Base-by-base conservation (phyloP, 352 stramenopile genomes). In the Pythium scleroteichum region DNA sequence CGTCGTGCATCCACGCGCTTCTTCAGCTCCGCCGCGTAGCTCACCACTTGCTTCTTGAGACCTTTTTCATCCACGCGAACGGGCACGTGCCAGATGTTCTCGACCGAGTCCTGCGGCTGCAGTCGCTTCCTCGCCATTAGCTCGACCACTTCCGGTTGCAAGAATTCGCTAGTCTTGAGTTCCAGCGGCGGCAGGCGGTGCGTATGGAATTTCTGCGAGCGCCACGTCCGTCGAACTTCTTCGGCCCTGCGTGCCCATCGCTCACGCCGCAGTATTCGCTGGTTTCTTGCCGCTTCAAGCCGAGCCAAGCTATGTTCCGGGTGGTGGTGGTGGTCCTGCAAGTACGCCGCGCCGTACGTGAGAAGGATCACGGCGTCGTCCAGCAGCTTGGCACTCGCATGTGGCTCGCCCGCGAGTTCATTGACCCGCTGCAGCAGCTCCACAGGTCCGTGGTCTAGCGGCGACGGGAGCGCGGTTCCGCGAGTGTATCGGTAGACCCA, bases 351-450 rank as follows among this genome's bases (percentile, higher is more conserved):
- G 17, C 79, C 79, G 39, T 79, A 85, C 39, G 64, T 80, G 9
- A 80, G 47, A 48, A 88, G 46, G 19, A 80, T 69, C n/a, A 83
- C 54, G 2, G 68, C 76, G 59, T 86, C 79, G 42, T 79, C 71
- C 35, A 81, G 56, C 39, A 80, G 50, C 10, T 56, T 66, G 23
- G 46, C 41, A 27, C 54, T 66, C 17, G 45, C 56, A 23, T 62
- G 13, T 23, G 63, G 49, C 19, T 35, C 52, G 4, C 53, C 47
- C 9, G 50, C 62, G 33, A 65, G 55, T 50, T 55, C 12, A 14
- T 56, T 12, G 14, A 56, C 63, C 4, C 23, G 24, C 33, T 53
- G 49, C 9, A 70, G 35, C 27, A 65, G 44, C 45, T 70, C 62
- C 19, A 69, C 33, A 9, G 62, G 62, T 12, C 62, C 62, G 48